Conservation (phyloP, 1,284 basidiomycete genomes). For the Quambalaria eucalypti region DNA sequence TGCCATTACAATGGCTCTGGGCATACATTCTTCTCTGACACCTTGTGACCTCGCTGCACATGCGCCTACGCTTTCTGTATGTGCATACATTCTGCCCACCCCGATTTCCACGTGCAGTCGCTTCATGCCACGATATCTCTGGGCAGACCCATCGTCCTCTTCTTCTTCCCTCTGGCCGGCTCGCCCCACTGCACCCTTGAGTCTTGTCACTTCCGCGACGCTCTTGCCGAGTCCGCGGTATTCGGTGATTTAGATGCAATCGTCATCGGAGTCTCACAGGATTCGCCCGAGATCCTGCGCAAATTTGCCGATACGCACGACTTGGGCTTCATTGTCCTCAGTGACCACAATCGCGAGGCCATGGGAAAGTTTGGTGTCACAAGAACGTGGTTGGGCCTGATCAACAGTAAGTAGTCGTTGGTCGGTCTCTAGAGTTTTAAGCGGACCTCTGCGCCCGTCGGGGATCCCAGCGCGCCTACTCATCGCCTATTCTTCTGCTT, state of each 20-base stretch:
- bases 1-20: too few relatives aligned
- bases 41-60: not conserved
- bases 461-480: too few relatives aligned
- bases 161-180: slow-evolving; percentile 38
- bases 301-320: slow-evolving; percentile 33
- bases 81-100: too few relatives aligned
- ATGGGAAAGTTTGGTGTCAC: slow-evolving; percentile 28
- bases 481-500: not conserved
- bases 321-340: slow-evolving; percentile 23
- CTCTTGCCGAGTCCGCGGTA: slow-evolving; percentile 23
- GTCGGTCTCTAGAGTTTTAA: too few relatives aligned
- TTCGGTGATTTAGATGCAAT: slow-evolving; percentile 35
- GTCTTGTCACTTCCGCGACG: slow-evolving; percentile 32
- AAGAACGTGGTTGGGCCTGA: slow-evolving; percentile 18
- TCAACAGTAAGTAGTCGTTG: slow-evolving; percentile 16
- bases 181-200: slow-evolving; percentile 36
- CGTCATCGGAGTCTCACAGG: slow-evolving; percentile 37
- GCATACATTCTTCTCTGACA: not conserved
- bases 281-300: slow-evolving; percentile 14
- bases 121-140: slow-evolving; percentile 31
- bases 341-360: slow-evolving; percentile 19
- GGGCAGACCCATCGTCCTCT: slow-evolving; percentile 32
- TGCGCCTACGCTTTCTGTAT: not conserved
- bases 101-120: slow-evolving; percentile 8
- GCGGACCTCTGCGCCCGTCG: too few relatives aligned